Conservation (phyloP, 177 flowering plant genomes). For the Vitis hybrid region DNA sequence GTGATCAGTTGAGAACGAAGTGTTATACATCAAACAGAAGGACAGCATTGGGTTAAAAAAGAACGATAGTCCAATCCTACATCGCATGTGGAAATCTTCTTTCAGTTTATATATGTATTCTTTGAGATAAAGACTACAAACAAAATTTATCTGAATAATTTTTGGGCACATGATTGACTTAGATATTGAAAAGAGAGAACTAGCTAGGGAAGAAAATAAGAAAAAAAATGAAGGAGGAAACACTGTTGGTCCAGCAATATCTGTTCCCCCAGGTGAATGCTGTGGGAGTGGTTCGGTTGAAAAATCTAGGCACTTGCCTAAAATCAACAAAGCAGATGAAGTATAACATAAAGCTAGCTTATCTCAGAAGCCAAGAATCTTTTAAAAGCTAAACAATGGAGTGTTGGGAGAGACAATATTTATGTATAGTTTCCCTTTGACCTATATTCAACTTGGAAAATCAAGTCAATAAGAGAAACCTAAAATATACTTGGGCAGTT, state of each 20-base stretch:
- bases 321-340: slow-evolving; percentile 13
- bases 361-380: slow-evolving; percentile 14
- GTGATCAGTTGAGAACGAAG: too few relatives aligned
- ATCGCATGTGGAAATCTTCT: too few relatives aligned
- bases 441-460: not conserved
- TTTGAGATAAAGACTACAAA: too few relatives aligned
- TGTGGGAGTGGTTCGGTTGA: slow-evolving; percentile 11
- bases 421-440: not conserved
- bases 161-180: not conserved
- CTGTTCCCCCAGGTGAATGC: slow-evolving; percentile 6
- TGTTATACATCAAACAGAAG: too few relatives aligned
- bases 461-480: slow-evolving; percentile 1
- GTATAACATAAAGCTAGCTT: slow-evolving; percentile 7
- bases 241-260: not conserved
- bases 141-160: too few relatives aligned
- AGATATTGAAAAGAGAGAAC: not conserved
- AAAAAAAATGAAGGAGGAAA: not conserved
- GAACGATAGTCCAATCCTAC: too few relatives aligned
- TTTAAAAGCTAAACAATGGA: slow-evolving; percentile 15
- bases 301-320: slow-evolving; percentile 13
- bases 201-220: not conserved
- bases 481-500: not conserved
- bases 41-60: too few relatives aligned
- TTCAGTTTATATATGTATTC: too few relatives aligned
- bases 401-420: not conserved